phyloP scores from a whole-genome alignment of 2,329 filamentous ascomycete species.

The Aspergillus flavus region DNA sequence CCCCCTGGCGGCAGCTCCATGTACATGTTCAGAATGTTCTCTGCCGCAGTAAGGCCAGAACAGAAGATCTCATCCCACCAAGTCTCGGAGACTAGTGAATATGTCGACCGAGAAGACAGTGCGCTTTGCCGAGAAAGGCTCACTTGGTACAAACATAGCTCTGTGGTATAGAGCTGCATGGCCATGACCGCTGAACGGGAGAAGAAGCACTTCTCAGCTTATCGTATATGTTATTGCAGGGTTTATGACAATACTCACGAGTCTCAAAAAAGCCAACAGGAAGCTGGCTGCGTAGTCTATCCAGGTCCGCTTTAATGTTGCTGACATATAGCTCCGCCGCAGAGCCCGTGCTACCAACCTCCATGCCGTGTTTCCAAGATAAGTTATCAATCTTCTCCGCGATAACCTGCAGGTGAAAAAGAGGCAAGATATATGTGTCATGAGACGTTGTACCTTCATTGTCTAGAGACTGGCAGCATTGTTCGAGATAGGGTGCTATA shows the following conservation, averaged over 20 bases:
- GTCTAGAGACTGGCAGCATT: conserved; percentile 36
- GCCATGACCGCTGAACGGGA: conserved; percentile 35
- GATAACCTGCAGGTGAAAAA: conserved; percentile 42
- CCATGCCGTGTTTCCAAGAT: background rate
- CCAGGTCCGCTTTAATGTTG: background rate
- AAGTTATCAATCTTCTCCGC: conserved; percentile 40
- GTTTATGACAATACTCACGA: background rate
- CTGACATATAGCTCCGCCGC: background rate
- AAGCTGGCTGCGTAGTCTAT: background rate
- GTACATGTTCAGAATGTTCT: conserved; percentile 22
- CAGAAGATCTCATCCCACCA: background rate
- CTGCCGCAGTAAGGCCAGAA: background rate
- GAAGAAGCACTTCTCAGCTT: conserved; percentile 10
- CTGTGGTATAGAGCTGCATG: conserved; percentile 44
- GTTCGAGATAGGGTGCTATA: conserved; percentile 36
- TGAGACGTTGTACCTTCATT: conserved; percentile 34
- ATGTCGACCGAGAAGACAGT: background rate
- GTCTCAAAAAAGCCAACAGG: background rate
- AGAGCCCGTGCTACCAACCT: background rate
- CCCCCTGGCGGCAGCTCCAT: conserved; percentile 37
- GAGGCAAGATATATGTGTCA: conserved; percentile 40
- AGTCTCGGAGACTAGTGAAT: background rate
- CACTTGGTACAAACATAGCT: conserved; percentile 43
- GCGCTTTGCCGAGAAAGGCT: conserved; percentile 27
- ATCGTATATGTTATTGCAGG: accelerated